Percentiles rank a stretch among this genome's conserved stretches.
Evolutionary conservation across 2,329 filamentous ascomycete genomes (phyloP).

Genomic region (Fusarium mangiferae): DNA sequence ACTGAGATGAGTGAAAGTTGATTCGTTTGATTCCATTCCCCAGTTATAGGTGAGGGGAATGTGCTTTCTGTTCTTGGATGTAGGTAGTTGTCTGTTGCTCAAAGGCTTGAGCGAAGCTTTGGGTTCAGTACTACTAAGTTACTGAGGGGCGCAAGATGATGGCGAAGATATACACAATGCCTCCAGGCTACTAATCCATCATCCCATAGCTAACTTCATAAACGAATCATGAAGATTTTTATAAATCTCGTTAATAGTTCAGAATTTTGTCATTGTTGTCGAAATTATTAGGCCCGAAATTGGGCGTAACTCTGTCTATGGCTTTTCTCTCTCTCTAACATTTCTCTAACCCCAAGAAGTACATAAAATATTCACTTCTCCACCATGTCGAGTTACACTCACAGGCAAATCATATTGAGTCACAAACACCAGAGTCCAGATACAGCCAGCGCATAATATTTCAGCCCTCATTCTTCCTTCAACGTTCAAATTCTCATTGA

Average conservation of each 20-base stretch:
- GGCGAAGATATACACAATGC: background rate
- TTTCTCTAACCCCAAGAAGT: background rate
- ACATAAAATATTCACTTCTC: constrained; percentile 4
- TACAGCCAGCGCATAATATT: constrained; percentile 12
- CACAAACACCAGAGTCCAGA: constrained; percentile 22
- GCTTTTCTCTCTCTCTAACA: background rate
- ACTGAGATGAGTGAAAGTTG: background rate
- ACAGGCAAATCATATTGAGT: constrained; percentile 45
- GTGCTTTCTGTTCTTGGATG: background rate
- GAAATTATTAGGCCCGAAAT: too few species aligned
- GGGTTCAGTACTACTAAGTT: background rate
- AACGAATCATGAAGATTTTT: too few species aligned
- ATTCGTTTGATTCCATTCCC: background rate
- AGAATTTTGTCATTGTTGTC: background rate
- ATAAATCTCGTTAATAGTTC: background rate
- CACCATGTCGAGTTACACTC: constrained; percentile 22
- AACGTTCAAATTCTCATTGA: background rate
- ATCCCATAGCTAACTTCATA: background rate
- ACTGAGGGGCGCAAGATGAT: background rate
- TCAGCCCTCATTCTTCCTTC: background rate
- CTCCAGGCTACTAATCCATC: background rate
- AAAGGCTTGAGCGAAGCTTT: background rate
- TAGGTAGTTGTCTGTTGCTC: background rate
- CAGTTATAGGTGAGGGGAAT: background rate
- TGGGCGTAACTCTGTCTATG: background rate